Base-by-base conservation (phyloP, 2,329 filamentous ascomycete species). In the Fusarium zealandicum region DNA sequence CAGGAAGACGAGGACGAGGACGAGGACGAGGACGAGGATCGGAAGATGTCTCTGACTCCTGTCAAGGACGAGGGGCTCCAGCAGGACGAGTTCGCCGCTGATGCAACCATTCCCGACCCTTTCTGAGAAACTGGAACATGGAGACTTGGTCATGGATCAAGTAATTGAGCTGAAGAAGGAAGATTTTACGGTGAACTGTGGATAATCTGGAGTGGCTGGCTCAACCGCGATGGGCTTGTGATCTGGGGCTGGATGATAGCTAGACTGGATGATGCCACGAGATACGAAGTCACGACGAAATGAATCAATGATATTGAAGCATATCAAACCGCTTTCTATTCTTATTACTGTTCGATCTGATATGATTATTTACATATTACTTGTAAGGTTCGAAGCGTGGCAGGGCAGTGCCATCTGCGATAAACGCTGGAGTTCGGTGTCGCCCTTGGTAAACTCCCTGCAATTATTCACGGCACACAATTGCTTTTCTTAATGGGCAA, bases 11-110 rank as follows among this genome's bases (percentile, higher is more conserved):
- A n/a, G 28, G 10, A 30, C 12, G 39, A 54, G 2, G 46, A 59
- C 2, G 57, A 59, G 1, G 64, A 61, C 5, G 59, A 66, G 3
- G 61, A 63, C 5, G 22, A 46, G 14, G 51, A 54, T 12, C 28
- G 53, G 25, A 57, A 53, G 5, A 39, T 63, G 11, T 22, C 45
- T 5, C 54, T 51, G 20, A 25, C 52, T n/a, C 6, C 35, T 2
- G 22, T 58, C 38, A 68, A 69, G 42, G 27, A 40, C 1, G 64
- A 69, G 47, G 51, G 33, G n/a, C 12, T 39, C 2, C 27, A 8
- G 12, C 40, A 40, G n/a, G 38, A 56, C 14, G 54, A 44, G 17
- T 31, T 40, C 16, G 44, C 35, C 5, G 36, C 44, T 8, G 44
- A 52, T 9, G 20, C 12, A 10, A 9, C n/a, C 3, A 17, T 54